Conservation (phyloP, 176 grass and related monocot species). For the Areca catechu region DNA sequence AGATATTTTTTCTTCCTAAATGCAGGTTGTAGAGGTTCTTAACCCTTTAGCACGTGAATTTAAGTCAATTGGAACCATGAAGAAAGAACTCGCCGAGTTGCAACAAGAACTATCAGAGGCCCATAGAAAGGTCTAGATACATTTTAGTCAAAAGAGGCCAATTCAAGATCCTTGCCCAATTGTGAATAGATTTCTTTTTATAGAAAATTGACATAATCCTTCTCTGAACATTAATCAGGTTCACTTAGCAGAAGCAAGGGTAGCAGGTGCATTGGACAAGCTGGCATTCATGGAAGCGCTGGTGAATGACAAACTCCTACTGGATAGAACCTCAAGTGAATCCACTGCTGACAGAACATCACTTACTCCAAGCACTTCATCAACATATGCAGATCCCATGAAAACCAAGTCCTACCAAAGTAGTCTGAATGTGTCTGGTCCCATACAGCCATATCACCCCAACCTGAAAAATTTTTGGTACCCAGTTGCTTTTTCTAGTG, state of each 20-base stretch:
- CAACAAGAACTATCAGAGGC: slow-evolving; percentile 61
- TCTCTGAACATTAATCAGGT: slow-evolving; percentile 34
- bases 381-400: slow-evolving; percentile 2
- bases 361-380: slow-evolving; percentile 55
- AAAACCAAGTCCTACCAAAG: slow-evolving; percentile 27
- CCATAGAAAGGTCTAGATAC: slow-evolving; percentile 55
- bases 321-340: slow-evolving; percentile 28
- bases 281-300: slow-evolving; percentile 74
- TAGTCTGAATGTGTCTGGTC: slow-evolving; percentile 61
- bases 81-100: slow-evolving; percentile 72
- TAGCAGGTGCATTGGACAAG: slow-evolving; percentile 61
- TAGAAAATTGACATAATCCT: background rate
- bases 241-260: slow-evolving; percentile 65
- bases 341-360: slow-evolving; percentile 26
- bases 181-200: background rate
- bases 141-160: background rate
- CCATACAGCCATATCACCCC: slow-evolving; percentile 64
- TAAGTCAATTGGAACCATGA: slow-evolving; percentile 82
- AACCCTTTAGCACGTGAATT: slow-evolving; percentile 86
- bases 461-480: slow-evolving; percentile 96
- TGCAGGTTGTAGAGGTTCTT: slow-evolving; percentile 83
- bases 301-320: slow-evolving; percentile 53
- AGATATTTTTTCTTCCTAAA: background rate
- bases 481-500: slow-evolving; percentile 82
- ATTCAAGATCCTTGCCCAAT: background rate